Conservation (phyloP, 1,284 basidiomycete species). For the Omphalotus olearius region DNA sequence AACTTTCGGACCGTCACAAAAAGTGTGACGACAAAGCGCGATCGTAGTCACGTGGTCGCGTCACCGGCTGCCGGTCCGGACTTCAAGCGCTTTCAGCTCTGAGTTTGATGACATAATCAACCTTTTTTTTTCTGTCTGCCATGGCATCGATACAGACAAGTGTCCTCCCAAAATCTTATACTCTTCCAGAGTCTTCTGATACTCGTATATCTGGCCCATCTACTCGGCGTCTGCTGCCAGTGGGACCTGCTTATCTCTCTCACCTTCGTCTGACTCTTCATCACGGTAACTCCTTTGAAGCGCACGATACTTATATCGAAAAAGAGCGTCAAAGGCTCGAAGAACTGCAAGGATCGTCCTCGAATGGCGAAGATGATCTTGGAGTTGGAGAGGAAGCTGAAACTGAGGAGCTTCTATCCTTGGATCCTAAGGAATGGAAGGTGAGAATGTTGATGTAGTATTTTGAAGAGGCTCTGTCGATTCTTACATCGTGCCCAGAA, state of each 20-base stretch:
- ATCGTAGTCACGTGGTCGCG: neutral
- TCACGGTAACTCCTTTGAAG: constrained; percentile 76
- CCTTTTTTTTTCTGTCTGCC: constrained; percentile 7
- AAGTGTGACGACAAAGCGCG: neutral
- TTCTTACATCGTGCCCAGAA: constrained; percentile 46
- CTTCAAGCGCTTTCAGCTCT: no score
- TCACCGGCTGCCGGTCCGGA: constrained; percentile 19
- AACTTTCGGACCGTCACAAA: neutral
- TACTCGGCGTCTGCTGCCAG: constrained; percentile 56
- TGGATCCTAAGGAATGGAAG: constrained; percentile 99
- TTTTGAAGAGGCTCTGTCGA: neutral
- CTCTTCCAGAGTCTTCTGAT: constrained; percentile 9
- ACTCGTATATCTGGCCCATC: constrained; percentile 11
- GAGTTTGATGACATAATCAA: constrained; percentile 32
- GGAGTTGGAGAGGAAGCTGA: constrained; percentile 94
- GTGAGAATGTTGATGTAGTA: constrained; percentile 33
- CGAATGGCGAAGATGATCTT: constrained; percentile 77
- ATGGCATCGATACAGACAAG: constrained; percentile 17
- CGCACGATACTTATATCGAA: constrained; percentile 67
- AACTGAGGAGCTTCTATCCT: constrained; percentile 60
- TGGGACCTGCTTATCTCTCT: constrained; percentile 80
- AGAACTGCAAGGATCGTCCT: constrained; percentile 48
- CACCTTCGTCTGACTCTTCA: constrained; percentile 75
- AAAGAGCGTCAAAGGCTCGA: constrained; percentile 49
- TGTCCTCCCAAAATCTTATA: constrained; percentile 16